A percentile compares a stretch with the other conserved stretches of the same genome.
Conservation (phyloP, 495 filamentous ascomycete species). For the Xylaria telfairii region DNA sequence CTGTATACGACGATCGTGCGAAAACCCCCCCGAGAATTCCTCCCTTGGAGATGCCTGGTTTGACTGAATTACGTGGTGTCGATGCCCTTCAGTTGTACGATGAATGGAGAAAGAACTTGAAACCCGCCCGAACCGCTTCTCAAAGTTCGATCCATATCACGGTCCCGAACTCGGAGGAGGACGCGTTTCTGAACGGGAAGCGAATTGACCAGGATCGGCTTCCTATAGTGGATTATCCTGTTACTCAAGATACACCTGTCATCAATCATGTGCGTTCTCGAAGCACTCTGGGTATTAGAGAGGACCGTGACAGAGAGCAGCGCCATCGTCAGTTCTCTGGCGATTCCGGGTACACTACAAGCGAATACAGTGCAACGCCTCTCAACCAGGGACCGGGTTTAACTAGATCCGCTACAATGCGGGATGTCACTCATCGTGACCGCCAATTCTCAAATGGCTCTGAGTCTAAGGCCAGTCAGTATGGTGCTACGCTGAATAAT, state of each 20-base stretch:
- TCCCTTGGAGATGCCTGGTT: neutral
- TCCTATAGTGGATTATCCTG: neutral
- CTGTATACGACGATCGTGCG: neutral
- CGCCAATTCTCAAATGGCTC: conserved; percentile 5
- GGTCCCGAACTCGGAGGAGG: neutral
- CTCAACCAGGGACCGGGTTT: neutral
- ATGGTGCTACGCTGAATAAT: neutral
- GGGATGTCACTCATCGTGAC: neutral
- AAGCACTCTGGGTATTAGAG: conserved; percentile 22
- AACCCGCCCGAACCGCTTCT: neutral
- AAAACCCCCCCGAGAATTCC: neutral
- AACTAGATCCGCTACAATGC: conserved; percentile 10
- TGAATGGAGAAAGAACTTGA: conserved; percentile 5
- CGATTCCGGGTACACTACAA: neutral
- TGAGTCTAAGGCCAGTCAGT: neutral
- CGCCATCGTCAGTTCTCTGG: conserved; percentile 13
- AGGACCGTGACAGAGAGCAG: conserved; percentile 2
- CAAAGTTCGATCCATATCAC: conserved; percentile 1
- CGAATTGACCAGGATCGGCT: neutral
- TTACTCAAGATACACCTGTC: neutral
- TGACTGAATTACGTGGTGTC: neutral
- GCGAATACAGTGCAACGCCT: neutral
- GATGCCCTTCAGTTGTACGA: conserved; percentile 4
- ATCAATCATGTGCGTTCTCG: conserved; percentile 19
- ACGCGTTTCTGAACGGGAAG: no score